A percentile compares a stretch with the other conserved stretches of the same genome.
Evolutionary conservation across 805 yeast species (phyloP).

Genomic region (Hanseniaspora meyeri): DNA sequence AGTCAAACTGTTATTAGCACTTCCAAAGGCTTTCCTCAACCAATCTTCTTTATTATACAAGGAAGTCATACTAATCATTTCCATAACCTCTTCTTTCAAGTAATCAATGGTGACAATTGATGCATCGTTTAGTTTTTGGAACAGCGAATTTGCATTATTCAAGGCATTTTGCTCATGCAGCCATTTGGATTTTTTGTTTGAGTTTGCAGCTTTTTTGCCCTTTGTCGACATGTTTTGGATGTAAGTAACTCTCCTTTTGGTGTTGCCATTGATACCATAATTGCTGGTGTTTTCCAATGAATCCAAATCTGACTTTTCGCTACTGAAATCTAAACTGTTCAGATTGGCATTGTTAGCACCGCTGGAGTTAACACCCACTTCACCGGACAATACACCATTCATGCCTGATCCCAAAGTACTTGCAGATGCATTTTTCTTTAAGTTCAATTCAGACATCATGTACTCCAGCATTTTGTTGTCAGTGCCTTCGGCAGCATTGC

Average conservation of each 20-base stretch:
- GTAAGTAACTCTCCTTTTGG: conserved; percentile 43
- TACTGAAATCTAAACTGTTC: conserved; percentile 9
- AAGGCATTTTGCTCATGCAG: conserved; percentile 61
- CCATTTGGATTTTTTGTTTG: conserved; percentile 63
- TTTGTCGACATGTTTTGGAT: conserved; percentile 74
- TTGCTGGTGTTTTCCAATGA: conserved; percentile 19
- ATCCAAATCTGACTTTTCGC: conserved; percentile 19
- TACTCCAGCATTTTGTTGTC: conserved; percentile 3
- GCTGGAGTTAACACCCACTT: not conserved
- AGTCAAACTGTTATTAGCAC: conserved; percentile 53
- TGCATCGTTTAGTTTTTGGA: conserved; percentile 46
- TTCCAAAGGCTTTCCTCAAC: conserved; percentile 62
- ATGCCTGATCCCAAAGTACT: not conserved
- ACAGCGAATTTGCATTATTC: conserved; percentile 42
- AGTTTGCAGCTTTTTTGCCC: conserved; percentile 44
- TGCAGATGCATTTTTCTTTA: not conserved
- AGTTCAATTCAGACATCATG: conserved; percentile 6
- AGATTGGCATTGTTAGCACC: not conserved
- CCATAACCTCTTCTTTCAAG: conserved; percentile 67
- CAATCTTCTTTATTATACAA: conserved; percentile 65
- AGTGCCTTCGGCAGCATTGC: not conserved
- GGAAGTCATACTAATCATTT: conserved; percentile 68
- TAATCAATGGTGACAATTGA: conserved; percentile 72
- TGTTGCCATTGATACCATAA: conserved; percentile 22
- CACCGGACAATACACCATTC: not conserved